Evolutionary conservation across 257 asterid genomes (phyloP).

Genomic region (Striga asiatica): DNA sequence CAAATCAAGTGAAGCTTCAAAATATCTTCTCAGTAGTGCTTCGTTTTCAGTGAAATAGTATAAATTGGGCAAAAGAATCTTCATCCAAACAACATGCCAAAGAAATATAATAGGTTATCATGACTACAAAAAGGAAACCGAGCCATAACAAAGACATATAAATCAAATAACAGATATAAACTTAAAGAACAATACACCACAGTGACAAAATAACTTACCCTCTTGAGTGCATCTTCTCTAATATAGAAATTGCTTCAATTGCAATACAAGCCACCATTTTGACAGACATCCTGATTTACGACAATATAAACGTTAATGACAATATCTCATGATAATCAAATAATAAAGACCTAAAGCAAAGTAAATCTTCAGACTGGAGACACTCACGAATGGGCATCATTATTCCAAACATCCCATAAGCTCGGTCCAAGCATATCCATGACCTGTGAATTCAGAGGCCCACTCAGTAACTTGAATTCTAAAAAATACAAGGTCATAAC

Average conservation of each 20-base stretch:
- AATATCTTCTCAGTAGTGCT: background rate
- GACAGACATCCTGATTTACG: too few species aligned
- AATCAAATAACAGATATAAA: background rate
- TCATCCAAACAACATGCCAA: background rate
- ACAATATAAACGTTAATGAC: too few species aligned
- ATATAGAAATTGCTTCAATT: background rate
- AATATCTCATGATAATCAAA: background rate
- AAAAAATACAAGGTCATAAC: background rate
- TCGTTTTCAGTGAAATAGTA: too few species aligned
- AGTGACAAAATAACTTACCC: background rate
- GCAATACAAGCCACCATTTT: too few species aligned
- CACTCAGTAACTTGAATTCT: background rate
- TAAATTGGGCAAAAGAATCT: too few species aligned
- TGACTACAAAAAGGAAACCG: too few species aligned
- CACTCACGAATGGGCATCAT: constrained; percentile 40
- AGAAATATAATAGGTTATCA: too few species aligned
- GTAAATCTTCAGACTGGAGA: background rate
- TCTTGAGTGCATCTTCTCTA: background rate
- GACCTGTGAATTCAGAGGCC: constrained; percentile 27
- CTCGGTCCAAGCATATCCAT: constrained; percentile 80
- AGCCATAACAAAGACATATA: too few species aligned
- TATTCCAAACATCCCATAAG: constrained; percentile 55
- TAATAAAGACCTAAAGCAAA: background rate
- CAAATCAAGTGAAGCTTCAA: background rate
- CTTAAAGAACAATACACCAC: background rate